A percentile compares a stretch with the other conserved stretches of the same genome.
phyloP scores from a whole-genome alignment of 495 filamentous ascomycete genomes.

The Aspergillus sparsus region DNA sequence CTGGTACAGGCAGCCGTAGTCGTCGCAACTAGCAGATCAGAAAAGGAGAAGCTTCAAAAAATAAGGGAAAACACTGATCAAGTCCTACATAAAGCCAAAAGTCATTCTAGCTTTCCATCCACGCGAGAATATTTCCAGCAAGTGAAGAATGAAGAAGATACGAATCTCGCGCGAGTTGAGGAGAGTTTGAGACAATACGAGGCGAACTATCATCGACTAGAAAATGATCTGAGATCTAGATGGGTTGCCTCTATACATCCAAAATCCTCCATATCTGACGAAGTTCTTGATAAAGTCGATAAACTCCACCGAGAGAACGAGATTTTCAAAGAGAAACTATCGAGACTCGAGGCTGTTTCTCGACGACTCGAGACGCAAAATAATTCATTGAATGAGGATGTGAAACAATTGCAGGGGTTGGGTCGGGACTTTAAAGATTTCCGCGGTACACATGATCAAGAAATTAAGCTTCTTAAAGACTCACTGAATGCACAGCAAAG shows the following conservation, averaged over 20 bases:
- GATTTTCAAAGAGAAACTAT: not conserved
- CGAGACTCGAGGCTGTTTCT: too few relatives aligned
- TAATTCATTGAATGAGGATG: not conserved
- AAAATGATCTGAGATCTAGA: conserved; percentile 16
- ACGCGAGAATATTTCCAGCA: conserved; percentile 24
- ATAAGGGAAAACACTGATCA: conserved; percentile 20
- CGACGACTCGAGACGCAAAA: too few relatives aligned
- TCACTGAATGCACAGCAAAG: not conserved
- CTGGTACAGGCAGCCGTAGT: conserved; percentile 26
- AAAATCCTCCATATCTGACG: not conserved
- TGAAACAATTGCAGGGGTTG: not conserved
- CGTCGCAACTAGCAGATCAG: conserved; percentile 15
- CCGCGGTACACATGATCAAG: not conserved
- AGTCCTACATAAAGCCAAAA: conserved; percentile 25
- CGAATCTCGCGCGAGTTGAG: conserved; percentile 20
- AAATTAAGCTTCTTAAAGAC: not conserved
- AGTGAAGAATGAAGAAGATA: conserved; percentile 22
- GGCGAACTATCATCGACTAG: conserved; percentile 15
- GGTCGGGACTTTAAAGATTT: not conserved
- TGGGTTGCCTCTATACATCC: conserved; percentile 2
- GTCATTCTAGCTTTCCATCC: conserved; percentile 26
- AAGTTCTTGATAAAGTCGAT: not conserved
- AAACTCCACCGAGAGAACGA: not conserved
- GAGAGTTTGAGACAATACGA: conserved; percentile 17
- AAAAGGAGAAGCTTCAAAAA: conserved; percentile 30